Conservation (phyloP, 2,329 filamentous ascomycete genomes). For the Ophiostoma novo-ulmi region DNA sequence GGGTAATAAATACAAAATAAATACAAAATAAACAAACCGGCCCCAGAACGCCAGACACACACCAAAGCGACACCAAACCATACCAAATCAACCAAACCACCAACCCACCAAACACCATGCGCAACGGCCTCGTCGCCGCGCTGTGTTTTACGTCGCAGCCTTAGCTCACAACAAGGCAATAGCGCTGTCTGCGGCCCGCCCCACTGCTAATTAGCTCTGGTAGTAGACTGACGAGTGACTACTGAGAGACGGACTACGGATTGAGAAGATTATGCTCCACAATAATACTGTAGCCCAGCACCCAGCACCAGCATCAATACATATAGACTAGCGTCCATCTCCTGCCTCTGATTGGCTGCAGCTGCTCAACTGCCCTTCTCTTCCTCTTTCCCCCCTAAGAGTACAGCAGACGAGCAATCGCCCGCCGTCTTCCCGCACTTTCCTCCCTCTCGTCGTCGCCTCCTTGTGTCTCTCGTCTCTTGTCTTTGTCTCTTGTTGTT, state of each 20-base stretch:
- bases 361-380: background rate
- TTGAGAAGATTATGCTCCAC: background rate
- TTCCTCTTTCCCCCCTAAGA: background rate
- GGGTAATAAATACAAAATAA: background rate
- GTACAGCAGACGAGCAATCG: background rate
- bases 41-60: constrained; percentile 14
- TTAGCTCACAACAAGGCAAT: constrained; percentile 7
- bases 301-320: background rate
- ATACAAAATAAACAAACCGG: background rate
- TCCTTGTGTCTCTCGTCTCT: background rate
- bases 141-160: background rate
- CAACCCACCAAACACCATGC: background rate
- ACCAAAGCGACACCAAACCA: constrained; percentile 4
- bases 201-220: background rate
- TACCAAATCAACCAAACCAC: too few species aligned
- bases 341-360: constrained; percentile 3
- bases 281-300: constrained; percentile 9
- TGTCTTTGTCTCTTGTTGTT: constrained; percentile 8
- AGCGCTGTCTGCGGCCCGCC: constrained; percentile 11
- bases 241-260: too few species aligned
- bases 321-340: background rate
- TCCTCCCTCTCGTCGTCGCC: constrained; percentile 12
- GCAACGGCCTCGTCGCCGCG: background rate
- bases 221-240: too few species aligned
- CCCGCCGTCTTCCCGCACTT: constrained; percentile 9